Evolutionary conservation across 164 flowering plant species (phyloP), one percentile per base, ranked within the genome.

Genomic region (Aristolochia californica): DNA sequence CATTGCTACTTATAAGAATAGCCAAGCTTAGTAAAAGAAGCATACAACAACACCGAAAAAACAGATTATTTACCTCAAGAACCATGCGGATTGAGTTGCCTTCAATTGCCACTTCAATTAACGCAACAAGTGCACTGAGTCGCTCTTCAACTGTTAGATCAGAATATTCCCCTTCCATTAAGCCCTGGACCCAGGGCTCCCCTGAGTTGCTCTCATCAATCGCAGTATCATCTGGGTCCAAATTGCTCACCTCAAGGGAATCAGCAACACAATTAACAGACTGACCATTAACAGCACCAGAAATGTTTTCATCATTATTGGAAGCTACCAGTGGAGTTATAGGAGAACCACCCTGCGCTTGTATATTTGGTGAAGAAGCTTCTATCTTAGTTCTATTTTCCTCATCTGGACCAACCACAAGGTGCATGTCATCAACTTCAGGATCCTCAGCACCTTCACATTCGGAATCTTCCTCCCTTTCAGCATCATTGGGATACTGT

Each of bases 71-170:
- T 69, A 91, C 98, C 96, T 91, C 96, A 38, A 91, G 81, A 50
- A 77, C 76, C 48, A 76, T n/a, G 14, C 95, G 85, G 7, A 91
- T 80, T 12, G 91, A 72, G 65, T 83, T 91, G 56, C 98, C 98
- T 78, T 91, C 96, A 66, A 72, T 82, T 23, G 93, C 90, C 40
- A 91, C 79, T 62, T 91, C 88, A 77, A 91, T 74, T 55, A 91
- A 80, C 47, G 88, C 83, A 74, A 82, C 88, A 70, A 91, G 87
- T 5, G 91, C 95, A 78, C 71, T 75, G 12, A 91, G 83, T 53
- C 98, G 95, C 74, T 91, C 98, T 66, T 86, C 91, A 50, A 86
- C 88, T 70, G 79, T 77, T 16, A 91, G 81, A 76, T 82, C 80
- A 57, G 87, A 77, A 65, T 88, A 91, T 56, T 91, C 98, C 34